Conservation (phyloP, 176 grass and related monocot species). For the Musa acuminata region DNA sequence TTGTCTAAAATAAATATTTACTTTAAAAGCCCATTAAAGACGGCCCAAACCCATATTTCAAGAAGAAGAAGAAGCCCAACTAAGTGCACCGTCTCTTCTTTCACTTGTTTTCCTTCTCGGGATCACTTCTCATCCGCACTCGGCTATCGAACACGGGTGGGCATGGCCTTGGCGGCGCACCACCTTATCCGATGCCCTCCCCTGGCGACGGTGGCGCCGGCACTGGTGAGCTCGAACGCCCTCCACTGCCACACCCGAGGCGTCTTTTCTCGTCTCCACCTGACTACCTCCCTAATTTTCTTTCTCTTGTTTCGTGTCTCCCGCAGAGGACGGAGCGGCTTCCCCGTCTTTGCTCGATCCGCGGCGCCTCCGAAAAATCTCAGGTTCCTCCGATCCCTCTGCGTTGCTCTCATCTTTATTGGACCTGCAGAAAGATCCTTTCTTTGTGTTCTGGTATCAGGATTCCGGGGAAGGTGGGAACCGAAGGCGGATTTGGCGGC, state of each 20-base stretch:
- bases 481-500: slow-evolving; percentile 50
- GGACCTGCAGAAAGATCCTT: background rate
- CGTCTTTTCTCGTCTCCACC: too few species aligned
- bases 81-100: too few species aligned
- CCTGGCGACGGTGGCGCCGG: background rate
- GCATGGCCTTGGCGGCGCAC: slow-evolving; percentile 2
- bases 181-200: slow-evolving; percentile 14
- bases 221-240: background rate
- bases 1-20: too few species aligned
- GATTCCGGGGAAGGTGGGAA: slow-evolving; percentile 16
- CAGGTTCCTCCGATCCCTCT: background rate
- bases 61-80: too few species aligned
- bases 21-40: too few species aligned
- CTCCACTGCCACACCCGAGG: background rate
- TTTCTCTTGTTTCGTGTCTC: background rate
- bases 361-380: background rate
- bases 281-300: background rate
- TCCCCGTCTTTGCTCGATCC: slow-evolving; percentile 4
- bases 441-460: background rate
- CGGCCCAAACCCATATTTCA: too few species aligned
- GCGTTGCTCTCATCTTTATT: background rate
- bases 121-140: background rate
- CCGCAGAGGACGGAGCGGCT: background rate
- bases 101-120: too few species aligned
- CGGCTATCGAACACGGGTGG: background rate